Base-by-base conservation (phyloP, 2,329 filamentous ascomycete genomes). In the Atkinsonella texensis region DNA sequence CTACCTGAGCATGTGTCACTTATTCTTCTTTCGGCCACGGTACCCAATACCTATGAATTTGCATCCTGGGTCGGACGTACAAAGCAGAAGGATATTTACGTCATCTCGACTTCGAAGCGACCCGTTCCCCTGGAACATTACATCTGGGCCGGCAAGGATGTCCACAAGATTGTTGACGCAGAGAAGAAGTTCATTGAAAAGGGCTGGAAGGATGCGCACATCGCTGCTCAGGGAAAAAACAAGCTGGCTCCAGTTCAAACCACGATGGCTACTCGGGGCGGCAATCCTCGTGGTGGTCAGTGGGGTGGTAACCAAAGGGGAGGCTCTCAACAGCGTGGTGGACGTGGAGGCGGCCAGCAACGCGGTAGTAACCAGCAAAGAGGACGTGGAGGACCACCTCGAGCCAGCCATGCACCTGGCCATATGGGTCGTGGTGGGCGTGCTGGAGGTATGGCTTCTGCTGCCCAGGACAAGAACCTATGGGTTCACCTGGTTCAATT, bases 21-120 rank as follows among this genome's bases (percentile, higher is more conserved):
- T 20, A 98, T 98, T 58, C 74, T 97, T 2, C 77, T 98, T 3
- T 98, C 93, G 4, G 93, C 93, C 0, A 98, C 93, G 1, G 93
- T 98, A 0, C 93, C 93, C 1, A 98, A 98, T 65, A 97, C 93
- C 0, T 82, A 96, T 56, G 93, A 98, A 65, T 98, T 98, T 61
- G 93, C 93, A 1, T 97, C 90, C 0, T 98, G 93, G 93, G 91
- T 98, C 23, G 93, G 93, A 11, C 80, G 93, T 48, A 98, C 93
- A 0, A 98, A 98, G 71, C 91, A 95, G 70, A 97, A 96, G 69
- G 87, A 98, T 62, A 97, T 98, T 35, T 98, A 97, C 64, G 93
- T 98, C 60, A 98, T 98, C 51, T 97, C 93, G 0, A 98, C 93
- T 0, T 84, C 90, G 0, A 98, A 98, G 68, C 81, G 93, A 53